Base-by-base conservation (phyloP, 345 rosid species). In the Abelmoschus esculentus region DNA sequence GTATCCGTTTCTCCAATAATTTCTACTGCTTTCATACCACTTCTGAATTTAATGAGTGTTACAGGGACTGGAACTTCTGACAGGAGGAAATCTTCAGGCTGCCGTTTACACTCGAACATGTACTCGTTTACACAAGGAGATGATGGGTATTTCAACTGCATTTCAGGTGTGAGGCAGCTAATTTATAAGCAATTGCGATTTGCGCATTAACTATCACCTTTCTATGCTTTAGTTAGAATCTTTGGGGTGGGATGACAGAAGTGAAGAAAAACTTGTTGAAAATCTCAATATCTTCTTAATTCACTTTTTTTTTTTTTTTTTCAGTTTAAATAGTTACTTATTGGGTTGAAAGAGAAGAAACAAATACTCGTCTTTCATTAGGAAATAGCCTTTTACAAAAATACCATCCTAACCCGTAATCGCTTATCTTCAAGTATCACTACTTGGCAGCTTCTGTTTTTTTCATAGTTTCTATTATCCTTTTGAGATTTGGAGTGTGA, bases 101-200 rank as follows among this genome's bases (percentile, higher is more conserved):
- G 76, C 66, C 83, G 49, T 75, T 54, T 76, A 80, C 83, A 78
- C 72, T 74, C 85, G 61, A 86, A 79, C 63, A 63, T 79, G 76
- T 83, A 78, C 78, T 76, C 91, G 55, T 85, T 82, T 75, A 42
- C 81, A 49, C 85, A 82, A 71, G 89, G 77, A 49, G 75, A 80
- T 66, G 84, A 77, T 74, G 78, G 82, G 53, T 84, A 85, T 75
- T 86, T 80, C 76, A 79, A 86, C 79, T 86, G 76, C 72, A 58
- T 78, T 77, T 71, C 89, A 75, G 93, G 93, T 86, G 31, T 67
- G 75, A 13, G 32, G 60, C 58, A 15, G 47, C 5, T 66, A 65
- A 70, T 69, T 9, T 28, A 69, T 26, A 36, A 53, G 19, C 15
- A 18, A 38, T 40, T 70, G n/a, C n/a, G n/a, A n/a, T n/a, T n/a